Base-by-base conservation (phyloP, 257 asterid genomes). In the Schizonepeta tenuifolia region DNA sequence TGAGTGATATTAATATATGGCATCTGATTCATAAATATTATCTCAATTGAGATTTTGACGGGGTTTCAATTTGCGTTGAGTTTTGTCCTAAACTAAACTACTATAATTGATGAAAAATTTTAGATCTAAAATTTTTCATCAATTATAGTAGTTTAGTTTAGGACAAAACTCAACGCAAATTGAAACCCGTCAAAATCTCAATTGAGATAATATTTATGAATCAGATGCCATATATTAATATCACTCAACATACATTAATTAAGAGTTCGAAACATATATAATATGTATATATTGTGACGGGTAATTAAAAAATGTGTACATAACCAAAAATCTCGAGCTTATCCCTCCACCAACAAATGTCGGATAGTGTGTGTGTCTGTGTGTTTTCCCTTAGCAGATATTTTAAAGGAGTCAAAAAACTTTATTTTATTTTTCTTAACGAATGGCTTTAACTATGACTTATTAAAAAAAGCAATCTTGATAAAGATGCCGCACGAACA, bases 341-440 rank as follows among this genome's bases (percentile, higher is more conserved):
- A 63, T 64, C 72, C 67, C 78, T 83, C 96, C 94, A 86, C 96
- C 83, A 86, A 38, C 3, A 79, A 75, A 50, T 89, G 92, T 89
- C 90, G 90, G 88, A 80, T 79, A 78, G 53, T 79, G 69, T 71
- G n/a, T n/a, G 75, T 47, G 56, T 50, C 3, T 9, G 11, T 38
- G 10, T 9, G 6, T 57, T 26, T 28, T 31, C 7, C 21, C 24
- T 50, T 70, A 59, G 57, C 66, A 76, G 38, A 59, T 73, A 10
- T 40, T 72, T 80, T 81, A 20, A n/a, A 70, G 2, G 62, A 67
- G 69, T 82, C 83, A 82, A 81, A 76, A 69, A 74, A 24, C 1
- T 75, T 40, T 54, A 12, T 12, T 31, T 31, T 55, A 21, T 31
- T 20, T 69, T 74, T 21, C 74, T 51, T 70, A 14, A 50, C 43